phyloP scores from a whole-genome alignment of 345 rosid genomes.

The Ailanthus altissimus region DNA sequence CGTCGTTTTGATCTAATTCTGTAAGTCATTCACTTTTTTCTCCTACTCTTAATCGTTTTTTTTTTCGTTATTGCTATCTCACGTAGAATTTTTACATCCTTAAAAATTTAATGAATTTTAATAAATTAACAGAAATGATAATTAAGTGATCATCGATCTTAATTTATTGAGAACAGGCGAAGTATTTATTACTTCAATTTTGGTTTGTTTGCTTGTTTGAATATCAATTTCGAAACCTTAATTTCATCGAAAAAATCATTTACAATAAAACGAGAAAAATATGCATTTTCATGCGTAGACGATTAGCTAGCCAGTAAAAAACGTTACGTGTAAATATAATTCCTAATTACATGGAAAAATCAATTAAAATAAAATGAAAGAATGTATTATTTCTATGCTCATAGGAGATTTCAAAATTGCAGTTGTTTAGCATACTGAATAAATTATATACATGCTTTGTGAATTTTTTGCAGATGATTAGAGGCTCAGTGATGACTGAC shows the following conservation, averaged over 20 bases:
- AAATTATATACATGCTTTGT: neutral
- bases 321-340: neutral
- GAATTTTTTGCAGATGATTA: constrained; percentile 1
- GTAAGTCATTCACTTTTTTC: neutral
- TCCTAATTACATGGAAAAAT: neutral
- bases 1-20: neutral
- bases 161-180: neutral
- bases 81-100: neutral
- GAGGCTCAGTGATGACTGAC: neutral
- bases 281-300: too few relatives aligned
- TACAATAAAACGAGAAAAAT: too few relatives aligned
- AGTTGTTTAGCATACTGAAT: neutral
- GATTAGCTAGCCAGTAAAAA: too few relatives aligned
- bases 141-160: neutral
- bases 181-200: neutral
- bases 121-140: neutral
- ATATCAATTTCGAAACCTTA: constrained; percentile 4
- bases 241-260: neutral
- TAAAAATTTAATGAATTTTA: neutral
- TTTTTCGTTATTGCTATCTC: neutral
- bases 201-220: neutral
- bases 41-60: neutral
- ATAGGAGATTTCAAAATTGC: neutral
- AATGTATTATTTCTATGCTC: neutral
- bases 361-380: neutral